Evolutionary conservation across 2,329 filamentous ascomycete species (phyloP).

Genomic region (Cytospora leucostoma): DNA sequence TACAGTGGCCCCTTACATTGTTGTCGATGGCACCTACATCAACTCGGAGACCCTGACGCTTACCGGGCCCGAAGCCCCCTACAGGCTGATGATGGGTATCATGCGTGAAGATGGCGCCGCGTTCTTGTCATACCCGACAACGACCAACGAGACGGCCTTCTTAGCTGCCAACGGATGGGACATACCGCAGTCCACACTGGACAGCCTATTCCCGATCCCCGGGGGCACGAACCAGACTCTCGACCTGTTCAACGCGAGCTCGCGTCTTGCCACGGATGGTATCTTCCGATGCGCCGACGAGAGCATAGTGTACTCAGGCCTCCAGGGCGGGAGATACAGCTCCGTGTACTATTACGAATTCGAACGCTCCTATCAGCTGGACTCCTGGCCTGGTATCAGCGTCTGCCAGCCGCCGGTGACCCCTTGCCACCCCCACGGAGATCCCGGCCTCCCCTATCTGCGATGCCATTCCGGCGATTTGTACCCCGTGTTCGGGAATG

Average conservation of each 20-base stretch:
- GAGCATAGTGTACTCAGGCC: conserved; percentile 56
- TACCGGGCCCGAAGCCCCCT: conserved; percentile 47
- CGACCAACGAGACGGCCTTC: conserved; percentile 38
- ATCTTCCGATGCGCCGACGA: conserved; percentile 62
- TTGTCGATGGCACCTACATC: conserved; percentile 60
- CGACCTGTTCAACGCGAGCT: conserved; percentile 56
- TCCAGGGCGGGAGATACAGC: conserved; percentile 46
- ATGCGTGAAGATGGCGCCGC: conserved; percentile 58
- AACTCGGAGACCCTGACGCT: conserved; percentile 49
- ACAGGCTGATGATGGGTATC: conserved; percentile 58
- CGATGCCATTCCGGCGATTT: conserved; percentile 60
- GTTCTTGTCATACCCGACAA: conserved; percentile 50
- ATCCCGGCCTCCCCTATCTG: conserved; percentile 49
- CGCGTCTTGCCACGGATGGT: conserved; percentile 58
- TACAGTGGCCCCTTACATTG: conserved; percentile 52
- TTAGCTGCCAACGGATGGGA: conserved; percentile 38
- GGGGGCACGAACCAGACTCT: conserved; percentile 50
- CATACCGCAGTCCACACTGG: conserved; percentile 34
- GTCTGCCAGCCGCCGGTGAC: conserved; percentile 47
- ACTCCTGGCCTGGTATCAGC: conserved; percentile 55
- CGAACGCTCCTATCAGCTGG: conserved; percentile 55
- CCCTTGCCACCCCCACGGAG: conserved; percentile 40
- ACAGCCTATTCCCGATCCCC: conserved; percentile 52
- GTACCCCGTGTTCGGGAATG: conserved; percentile 55
- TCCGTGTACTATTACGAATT: conserved; percentile 62